phyloP scores from a whole-genome alignment of 208 protist species.

The Naegleria gruberi region DNA sequence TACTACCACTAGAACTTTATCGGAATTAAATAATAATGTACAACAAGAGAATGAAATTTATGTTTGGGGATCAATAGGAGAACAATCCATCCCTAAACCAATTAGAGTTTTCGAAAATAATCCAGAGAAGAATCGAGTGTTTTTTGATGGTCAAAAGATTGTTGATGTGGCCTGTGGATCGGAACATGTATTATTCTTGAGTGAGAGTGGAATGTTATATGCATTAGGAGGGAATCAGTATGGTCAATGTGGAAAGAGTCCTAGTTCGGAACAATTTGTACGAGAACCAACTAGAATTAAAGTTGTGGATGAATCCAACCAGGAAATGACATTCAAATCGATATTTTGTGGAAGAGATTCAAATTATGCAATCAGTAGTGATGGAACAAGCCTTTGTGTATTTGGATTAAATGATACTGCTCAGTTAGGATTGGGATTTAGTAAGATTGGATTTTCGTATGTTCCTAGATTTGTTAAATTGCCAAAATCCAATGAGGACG shows the following conservation, averaged over 20 bases:
- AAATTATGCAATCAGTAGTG: not conserved
- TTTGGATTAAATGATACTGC: not conserved
- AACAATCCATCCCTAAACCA: not conserved
- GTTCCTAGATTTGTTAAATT: not conserved
- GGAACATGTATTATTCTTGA: not conserved
- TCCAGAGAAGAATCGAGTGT: not conserved
- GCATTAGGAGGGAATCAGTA: not conserved
- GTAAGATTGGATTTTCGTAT: not conserved
- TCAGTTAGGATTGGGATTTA: not conserved
- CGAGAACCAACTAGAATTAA: not conserved
- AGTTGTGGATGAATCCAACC: not conserved
- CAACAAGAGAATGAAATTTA: slow-evolving; percentile 5
- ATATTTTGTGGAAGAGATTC: not conserved
- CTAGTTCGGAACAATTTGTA: not conserved
- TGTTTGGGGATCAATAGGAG: not conserved
- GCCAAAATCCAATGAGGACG: not conserved
- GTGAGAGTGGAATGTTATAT: not conserved
- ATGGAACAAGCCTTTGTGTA: not conserved
- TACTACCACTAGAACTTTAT: not conserved
- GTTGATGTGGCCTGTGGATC: not conserved
- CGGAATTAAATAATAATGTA: not conserved
- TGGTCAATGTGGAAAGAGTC: not conserved
- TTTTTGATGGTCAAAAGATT: not conserved
- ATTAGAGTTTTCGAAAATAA: not conserved
- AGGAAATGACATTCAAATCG: not conserved